A percentile compares a stretch with the other conserved stretches of the same genome.
These are phyloP conservation scores for Mikania micrantha DNA, from an alignment of 129 eudicot species.

Conservation along the genomic window DNA sequence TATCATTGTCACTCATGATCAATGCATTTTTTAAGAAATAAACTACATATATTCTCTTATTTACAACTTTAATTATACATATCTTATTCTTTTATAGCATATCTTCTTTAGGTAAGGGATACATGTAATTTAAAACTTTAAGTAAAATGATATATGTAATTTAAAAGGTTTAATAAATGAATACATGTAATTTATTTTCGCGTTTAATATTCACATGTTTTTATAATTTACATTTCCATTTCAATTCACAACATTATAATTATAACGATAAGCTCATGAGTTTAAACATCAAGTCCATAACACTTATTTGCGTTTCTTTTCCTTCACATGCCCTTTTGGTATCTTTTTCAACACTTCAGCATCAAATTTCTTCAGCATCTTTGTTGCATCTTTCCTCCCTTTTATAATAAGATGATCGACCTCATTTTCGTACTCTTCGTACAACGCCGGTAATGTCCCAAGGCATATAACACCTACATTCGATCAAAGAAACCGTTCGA, in stretches of 20 bases:
- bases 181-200: too few species aligned
- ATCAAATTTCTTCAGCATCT: slow-evolving; percentile 52
- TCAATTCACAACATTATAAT: neutral
- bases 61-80: too few species aligned
- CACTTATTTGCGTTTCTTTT: slow-evolving; percentile 43
- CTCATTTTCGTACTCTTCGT: slow-evolving; percentile 63
- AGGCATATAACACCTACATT: slow-evolving; percentile 46
- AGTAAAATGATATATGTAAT: too few species aligned
- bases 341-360: slow-evolving; percentile 54
- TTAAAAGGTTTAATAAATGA: too few species aligned
- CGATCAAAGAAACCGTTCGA: neutral
- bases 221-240: neutral
- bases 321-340: slow-evolving; percentile 75
- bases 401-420: slow-evolving; percentile 49
- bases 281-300: neutral
- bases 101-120: too few species aligned
- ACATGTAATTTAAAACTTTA: too few species aligned
- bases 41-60: too few species aligned
- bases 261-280: neutral
- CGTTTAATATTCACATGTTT: neutral
- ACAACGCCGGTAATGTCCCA: slow-evolving; percentile 60
- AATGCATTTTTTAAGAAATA: too few species aligned
- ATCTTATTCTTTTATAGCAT: too few species aligned
- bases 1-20: too few species aligned
- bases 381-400: slow-evolving; percentile 57